phyloP scores from a whole-genome alignment of 768 basidiomycete species.

The Agrocybe chaxingu region DNA sequence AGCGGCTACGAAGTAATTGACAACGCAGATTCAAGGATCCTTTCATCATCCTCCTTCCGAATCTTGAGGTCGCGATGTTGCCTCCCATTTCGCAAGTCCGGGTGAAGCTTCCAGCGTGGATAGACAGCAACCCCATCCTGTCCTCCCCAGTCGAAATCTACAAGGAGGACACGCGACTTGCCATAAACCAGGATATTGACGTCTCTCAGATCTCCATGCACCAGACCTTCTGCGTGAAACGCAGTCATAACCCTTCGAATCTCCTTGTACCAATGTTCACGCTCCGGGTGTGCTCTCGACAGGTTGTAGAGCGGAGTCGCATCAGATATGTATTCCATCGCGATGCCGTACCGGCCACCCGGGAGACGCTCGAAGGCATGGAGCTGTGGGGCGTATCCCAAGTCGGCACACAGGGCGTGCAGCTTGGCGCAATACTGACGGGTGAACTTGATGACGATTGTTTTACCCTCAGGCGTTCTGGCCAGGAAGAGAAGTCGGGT shows the following conservation, averaged over 20 bases:
- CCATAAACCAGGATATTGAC: conserved; percentile 17
- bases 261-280: background rate
- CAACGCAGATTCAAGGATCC: background rate
- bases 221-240: conserved; percentile 14
- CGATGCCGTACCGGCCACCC: conserved; percentile 22
- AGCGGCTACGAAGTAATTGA: too few species aligned
- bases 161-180: conserved; percentile 6
- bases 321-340: conserved; percentile 15
- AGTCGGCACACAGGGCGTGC: conserved; percentile 15
- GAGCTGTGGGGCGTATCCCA: conserved; percentile 15
- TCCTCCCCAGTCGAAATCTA: conserved; percentile 25
- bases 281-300: background rate
- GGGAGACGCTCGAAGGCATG: conserved; percentile 10
- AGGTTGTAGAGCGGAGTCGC: background rate
- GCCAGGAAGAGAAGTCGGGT: conserved; percentile 6
- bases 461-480: background rate
- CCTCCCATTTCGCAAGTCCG: conserved; percentile 8
- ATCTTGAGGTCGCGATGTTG: conserved; percentile 5
- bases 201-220: conserved; percentile 22
- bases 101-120: conserved; percentile 10
- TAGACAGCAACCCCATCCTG: conserved; percentile 13
- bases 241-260: background rate
- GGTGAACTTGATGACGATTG: conserved; percentile 17
- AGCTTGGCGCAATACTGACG: conserved; percentile 12
- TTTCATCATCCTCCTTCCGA: conserved; percentile 4